phyloP scores from a whole-genome alignment of 768 basidiomycete species.

The Tulasnella sp. region DNA sequence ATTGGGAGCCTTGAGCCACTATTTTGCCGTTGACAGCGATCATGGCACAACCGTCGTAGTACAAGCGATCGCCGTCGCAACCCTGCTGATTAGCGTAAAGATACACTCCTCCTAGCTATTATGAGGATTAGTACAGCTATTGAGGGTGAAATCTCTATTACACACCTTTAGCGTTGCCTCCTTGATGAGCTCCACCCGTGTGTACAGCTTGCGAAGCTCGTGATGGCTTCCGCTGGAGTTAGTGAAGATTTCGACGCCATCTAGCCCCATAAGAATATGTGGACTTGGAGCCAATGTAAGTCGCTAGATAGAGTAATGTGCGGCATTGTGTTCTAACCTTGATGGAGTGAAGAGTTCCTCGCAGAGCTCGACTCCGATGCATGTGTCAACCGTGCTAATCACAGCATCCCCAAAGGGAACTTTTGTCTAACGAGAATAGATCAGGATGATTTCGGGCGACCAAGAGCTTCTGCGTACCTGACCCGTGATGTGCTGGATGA shows the following conservation, averaged over 20 bases:
- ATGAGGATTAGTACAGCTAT: slow-evolving; percentile 6
- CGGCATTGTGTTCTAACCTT: slow-evolving; percentile 53
- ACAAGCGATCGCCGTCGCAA: slow-evolving; percentile 95
- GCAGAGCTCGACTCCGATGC: slow-evolving; percentile 94
- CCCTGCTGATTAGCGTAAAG: slow-evolving; percentile 99
- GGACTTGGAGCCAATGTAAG: slow-evolving; percentile 53
- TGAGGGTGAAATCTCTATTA: background rate
- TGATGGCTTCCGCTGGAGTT: slow-evolving; percentile 99
- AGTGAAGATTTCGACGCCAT: slow-evolving; percentile 98
- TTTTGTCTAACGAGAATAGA: slow-evolving; percentile 52
- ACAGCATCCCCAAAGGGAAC: slow-evolving; percentile 97
- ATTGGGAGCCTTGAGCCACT: slow-evolving; percentile 94
- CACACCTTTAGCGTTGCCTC: slow-evolving; percentile 91
- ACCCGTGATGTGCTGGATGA: slow-evolving; percentile 81
- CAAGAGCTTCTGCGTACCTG: slow-evolving; percentile 54
- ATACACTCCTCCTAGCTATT: slow-evolving; percentile 90
- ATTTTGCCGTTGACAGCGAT: slow-evolving; percentile 92
- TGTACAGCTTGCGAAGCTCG: slow-evolving; percentile 92
- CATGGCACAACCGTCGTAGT: slow-evolving; percentile 96
- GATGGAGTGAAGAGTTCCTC: slow-evolving; percentile 97
- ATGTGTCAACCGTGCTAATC: slow-evolving; percentile 88
- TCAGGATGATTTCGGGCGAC: slow-evolving; percentile 9
- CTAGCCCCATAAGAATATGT: slow-evolving; percentile 95
- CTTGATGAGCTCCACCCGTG: slow-evolving; percentile 89
- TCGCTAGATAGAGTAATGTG: background rate